Conservation (phyloP, 129 eudicot genomes). For the Tagetes erecta region DNA sequence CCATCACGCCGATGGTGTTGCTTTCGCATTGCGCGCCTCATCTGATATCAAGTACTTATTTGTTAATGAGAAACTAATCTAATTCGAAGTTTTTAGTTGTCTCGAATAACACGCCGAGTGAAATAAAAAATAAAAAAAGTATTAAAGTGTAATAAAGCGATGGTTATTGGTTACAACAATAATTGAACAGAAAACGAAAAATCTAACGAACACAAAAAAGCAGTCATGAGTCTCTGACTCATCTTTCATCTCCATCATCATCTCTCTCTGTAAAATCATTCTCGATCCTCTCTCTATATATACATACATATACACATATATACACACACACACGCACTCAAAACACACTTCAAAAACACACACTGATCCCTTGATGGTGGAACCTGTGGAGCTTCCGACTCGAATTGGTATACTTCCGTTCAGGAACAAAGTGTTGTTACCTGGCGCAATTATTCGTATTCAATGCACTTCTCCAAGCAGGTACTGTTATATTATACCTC, state of each 20-base stretch:
- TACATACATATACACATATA: background rate
- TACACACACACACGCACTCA: background rate
- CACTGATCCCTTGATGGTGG: conserved; percentile 29
- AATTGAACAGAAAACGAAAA: background rate
- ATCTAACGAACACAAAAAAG: conserved; percentile 28
- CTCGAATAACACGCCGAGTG: background rate
- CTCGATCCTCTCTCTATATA: background rate
- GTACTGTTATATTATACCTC: conserved; percentile 23
- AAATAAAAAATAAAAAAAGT: background rate
- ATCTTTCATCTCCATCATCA: conserved; percentile 7
- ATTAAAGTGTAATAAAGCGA: background rate
- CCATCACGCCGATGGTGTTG: no score
- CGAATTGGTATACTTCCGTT: conserved; percentile 93
- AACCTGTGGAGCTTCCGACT: conserved; percentile 61
- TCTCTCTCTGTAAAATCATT: background rate
- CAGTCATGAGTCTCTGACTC: conserved; percentile 30
- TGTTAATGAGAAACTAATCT: no score
- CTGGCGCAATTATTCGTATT: conserved; percentile 94
- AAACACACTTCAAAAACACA: background rate
- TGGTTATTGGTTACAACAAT: conserved; percentile 2
- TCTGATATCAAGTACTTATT: no score
- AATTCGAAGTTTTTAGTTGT: no score
- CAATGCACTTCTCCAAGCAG: conserved; percentile 98
- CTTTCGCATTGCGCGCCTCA: no score
- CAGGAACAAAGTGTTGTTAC: conserved; percentile 88